phyloP scores from a whole-genome alignment of 208 protist genomes.

The Tetramitus jugosus region DNA sequence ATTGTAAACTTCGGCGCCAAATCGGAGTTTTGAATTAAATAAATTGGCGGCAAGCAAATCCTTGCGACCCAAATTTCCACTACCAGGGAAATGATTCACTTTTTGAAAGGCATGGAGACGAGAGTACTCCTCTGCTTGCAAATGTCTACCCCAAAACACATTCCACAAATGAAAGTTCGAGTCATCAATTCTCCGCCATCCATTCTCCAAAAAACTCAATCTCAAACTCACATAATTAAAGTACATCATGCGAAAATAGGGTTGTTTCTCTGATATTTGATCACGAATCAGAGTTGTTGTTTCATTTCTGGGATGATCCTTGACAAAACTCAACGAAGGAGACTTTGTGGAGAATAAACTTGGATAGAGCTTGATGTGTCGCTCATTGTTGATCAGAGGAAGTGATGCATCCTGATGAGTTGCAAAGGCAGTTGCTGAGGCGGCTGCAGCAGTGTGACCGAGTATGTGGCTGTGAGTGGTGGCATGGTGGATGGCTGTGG shows the following conservation, averaged over 20 bases:
- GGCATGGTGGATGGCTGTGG: too few species aligned
- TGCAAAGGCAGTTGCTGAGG: too few species aligned
- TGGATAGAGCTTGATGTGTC: too few species aligned
- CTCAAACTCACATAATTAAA: not conserved
- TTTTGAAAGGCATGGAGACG: not conserved
- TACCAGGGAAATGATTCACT: slow-evolving; percentile 16
- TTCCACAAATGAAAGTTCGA: not conserved
- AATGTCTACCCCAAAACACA: slow-evolving; percentile 13
- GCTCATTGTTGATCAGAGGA: too few species aligned
- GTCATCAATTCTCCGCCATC: not conserved
- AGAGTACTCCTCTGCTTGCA: not conserved
- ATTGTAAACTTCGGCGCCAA: not conserved
- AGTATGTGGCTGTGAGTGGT: too few species aligned
- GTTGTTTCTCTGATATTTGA: too few species aligned
- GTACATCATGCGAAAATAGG: not conserved
- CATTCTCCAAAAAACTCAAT: not conserved
- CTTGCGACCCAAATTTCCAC: not conserved
- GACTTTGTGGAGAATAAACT: too few species aligned
- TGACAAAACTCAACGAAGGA: too few species aligned
- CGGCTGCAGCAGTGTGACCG: too few species aligned
- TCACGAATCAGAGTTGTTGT: too few species aligned
- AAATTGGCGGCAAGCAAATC: slow-evolving; percentile 5
- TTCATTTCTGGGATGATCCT: too few species aligned
- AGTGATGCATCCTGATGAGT: too few species aligned
- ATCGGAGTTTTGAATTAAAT: not conserved